A percentile compares a stretch with the other conserved stretches of the same genome.
These are phyloP conservation scores for Leucaena leucocephala DNA, from an alignment of 306 rosid genomes.

Conservation along the genomic window DNA sequence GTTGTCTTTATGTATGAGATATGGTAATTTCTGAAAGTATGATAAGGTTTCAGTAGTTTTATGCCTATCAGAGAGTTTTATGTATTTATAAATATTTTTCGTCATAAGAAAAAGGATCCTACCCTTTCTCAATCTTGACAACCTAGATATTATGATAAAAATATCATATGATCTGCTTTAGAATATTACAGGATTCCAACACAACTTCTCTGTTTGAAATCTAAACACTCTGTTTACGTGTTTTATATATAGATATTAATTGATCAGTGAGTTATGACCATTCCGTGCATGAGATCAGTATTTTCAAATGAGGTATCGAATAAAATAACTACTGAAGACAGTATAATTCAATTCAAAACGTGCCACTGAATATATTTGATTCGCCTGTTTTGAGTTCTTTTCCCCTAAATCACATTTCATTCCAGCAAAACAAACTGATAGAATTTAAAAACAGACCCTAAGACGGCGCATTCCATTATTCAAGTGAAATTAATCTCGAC, in stretches of 20 bases:
- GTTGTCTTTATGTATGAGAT: neutral
- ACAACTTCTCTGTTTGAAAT: neutral
- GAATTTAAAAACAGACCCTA: neutral
- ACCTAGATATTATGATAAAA: neutral
- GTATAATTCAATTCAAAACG: neutral
- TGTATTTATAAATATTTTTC: neutral
- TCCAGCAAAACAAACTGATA: constrained; percentile 11
- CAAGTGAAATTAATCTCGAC: neutral
- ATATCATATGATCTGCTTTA: neutral
- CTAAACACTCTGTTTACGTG: neutral
- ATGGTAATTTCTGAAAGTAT: neutral
- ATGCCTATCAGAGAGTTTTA: neutral
- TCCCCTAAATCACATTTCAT: neutral
- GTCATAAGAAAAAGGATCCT: neutral
- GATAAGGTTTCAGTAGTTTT: neutral
- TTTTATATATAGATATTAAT: neutral
- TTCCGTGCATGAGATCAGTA: neutral
- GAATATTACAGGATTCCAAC: neutral
- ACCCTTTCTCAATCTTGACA: neutral
- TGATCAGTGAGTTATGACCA: neutral
- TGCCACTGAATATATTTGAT: neutral
- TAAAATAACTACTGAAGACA: neutral
- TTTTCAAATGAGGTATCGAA: neutral
- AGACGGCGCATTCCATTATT: neutral
- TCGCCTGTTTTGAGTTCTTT: neutral